Evolutionary conservation across 495 filamentous ascomycete genomes (phyloP).

Genomic region (Xylaria nigripes): DNA sequence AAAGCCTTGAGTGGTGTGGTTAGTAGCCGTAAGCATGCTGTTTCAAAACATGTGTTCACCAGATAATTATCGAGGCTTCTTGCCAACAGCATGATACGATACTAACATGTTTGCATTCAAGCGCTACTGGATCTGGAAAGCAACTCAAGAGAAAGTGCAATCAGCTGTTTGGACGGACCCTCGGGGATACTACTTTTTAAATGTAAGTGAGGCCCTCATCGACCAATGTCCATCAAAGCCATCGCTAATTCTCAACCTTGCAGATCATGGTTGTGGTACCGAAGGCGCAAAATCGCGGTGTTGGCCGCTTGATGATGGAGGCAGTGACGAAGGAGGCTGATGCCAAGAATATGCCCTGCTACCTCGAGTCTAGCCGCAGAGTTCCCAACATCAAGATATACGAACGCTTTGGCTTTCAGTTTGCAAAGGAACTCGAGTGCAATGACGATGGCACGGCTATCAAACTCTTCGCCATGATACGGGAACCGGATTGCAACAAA

Average conservation of each 20-base stretch:
- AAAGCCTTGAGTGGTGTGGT: background rate
- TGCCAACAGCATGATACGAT: background rate
- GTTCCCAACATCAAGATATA: constrained; percentile 60
- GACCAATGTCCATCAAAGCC: background rate
- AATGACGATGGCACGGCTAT: constrained; percentile 43
- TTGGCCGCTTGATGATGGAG: constrained; percentile 52
- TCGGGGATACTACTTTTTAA: constrained; percentile 61
- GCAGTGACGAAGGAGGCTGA: constrained; percentile 52
- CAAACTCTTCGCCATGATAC: constrained; percentile 45
- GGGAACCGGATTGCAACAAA: constrained; percentile 31
- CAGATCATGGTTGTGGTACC: constrained; percentile 57
- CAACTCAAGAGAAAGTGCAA: constrained; percentile 49
- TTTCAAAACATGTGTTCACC: background rate
- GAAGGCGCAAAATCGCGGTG: constrained; percentile 49
- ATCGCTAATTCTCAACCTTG: background rate
- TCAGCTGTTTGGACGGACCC: constrained; percentile 49
- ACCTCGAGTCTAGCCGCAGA: constrained; percentile 56
- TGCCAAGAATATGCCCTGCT: constrained; percentile 50
- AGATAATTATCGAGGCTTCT: background rate
- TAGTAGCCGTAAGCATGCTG: background rate
- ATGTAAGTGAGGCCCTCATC: background rate
- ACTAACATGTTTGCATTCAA: constrained; percentile 9
- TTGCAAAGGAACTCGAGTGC: constrained; percentile 55
- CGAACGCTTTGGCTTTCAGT: constrained; percentile 54
- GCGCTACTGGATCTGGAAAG: constrained; percentile 61